phyloP scores from a whole-genome alignment of 768 basidiomycete genomes.

The Suillus placidus region DNA sequence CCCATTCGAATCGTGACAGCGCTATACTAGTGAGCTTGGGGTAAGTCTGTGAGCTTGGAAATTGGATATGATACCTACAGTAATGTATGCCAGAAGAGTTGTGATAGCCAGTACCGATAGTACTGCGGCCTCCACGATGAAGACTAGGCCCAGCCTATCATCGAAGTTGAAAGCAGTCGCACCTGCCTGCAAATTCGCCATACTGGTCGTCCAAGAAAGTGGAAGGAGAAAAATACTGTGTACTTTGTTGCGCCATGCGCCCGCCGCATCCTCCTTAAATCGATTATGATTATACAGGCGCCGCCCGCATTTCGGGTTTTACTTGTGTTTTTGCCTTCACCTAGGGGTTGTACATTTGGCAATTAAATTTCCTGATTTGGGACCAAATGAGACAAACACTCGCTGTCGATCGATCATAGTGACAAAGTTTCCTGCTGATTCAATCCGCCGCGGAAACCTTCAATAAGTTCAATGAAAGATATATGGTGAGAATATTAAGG shows the following conservation, averaged over 20 bases:
- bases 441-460: neutral
- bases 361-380: neutral
- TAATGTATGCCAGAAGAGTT: constrained; percentile 31
- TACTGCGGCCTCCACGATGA: constrained; percentile 34
- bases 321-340: neutral
- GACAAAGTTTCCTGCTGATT: neutral
- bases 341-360: neutral
- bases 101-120: constrained; percentile 34
- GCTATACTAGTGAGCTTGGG: constrained; percentile 25
- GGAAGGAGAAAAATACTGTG: neutral
- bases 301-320: neutral
- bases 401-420: neutral
- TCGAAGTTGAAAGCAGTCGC: constrained; percentile 20
- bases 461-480: neutral
- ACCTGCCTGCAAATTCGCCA: neutral
- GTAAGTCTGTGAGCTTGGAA: too few species aligned
- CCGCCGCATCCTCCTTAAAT: neutral
- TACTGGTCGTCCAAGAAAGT: neutral
- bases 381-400: neutral
- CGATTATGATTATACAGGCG: neutral
- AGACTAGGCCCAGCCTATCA: constrained; percentile 32
- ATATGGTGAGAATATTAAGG: neutral
- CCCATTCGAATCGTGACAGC: constrained; percentile 27
- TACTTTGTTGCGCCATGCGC: neutral
- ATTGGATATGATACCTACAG: constrained; percentile 18